Evolutionary conservation across 768 basidiomycete species (phyloP), one percentile per base, ranked within the genome.

Genomic region (Suillus sp.): DNA sequence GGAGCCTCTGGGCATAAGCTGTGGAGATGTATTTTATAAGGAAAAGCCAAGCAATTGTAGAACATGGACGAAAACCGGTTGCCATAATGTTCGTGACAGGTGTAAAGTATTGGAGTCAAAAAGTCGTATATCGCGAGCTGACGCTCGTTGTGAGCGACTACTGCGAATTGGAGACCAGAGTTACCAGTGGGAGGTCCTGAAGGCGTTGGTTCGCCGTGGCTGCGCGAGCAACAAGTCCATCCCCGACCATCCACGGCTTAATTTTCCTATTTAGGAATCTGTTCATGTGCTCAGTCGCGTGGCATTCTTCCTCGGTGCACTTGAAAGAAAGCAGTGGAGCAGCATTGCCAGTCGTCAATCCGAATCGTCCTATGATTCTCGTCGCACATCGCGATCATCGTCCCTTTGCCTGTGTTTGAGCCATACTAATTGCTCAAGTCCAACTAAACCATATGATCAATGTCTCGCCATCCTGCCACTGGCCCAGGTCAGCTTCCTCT

Each of bases 1-100:
- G 83, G 60, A 86, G 82, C 59, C 78, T 74, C 69, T 85, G 84
- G 59, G 84, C 78, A 62, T 66, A 62, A 68, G 70, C 68, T 59
- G 66, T 69, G 65, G 47, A 63, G 68, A 62, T 66, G 72, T 58
- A 35, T 62, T 57, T 42, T 62, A 56, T 43, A 60, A 53, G 45
- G 65, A 64, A 59, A 63, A 48, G 40, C 65, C 68, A 69, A 45
- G 32, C 69, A 68, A 62, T 64, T 34, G 20, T 14, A 60, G 38
- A 43, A 62, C 55, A 56, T 66, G 10, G 60, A 38, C n/a, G 25
- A 27, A 60, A 62, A 37, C 14, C 53, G 27, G 34, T 43, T 38
- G 68, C 64, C 67, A 68, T 53, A 34, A 53, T 68, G 60, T 58
- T 63, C 57, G 47, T 40, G 57, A 59, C 68, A 68, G 66, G 67